These are phyloP conservation scores for Backusella tuberculispora DNA, from an alignment of 192 early-diverging fungal genomes.

Conservation along the genomic window DNA sequence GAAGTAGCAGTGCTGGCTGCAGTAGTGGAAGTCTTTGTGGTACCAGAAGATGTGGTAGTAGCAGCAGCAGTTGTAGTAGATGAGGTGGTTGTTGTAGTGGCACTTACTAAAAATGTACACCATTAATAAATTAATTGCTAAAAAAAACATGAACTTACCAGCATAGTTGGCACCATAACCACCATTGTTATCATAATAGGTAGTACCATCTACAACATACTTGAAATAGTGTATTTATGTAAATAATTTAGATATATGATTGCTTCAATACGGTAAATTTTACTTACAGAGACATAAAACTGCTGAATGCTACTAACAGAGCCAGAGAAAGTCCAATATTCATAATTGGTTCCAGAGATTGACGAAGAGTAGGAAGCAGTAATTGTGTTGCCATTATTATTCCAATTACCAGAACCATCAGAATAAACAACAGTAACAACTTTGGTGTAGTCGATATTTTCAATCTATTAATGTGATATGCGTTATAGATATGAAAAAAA, in stretches of 20 bases:
- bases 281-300: slow-evolving; percentile 36
- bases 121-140: not conserved
- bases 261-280: not conserved
- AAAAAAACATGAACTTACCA: not conserved
- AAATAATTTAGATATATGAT: not conserved
- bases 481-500: not conserved
- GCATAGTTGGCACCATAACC: slow-evolving; percentile 15
- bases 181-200: slow-evolving; percentile 45
- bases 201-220: slow-evolving; percentile 38
- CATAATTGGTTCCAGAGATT: slow-evolving; percentile 37
- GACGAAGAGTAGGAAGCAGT: slow-evolving; percentile 15
- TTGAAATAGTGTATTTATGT: not conserved
- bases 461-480: not conserved
- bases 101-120: not conserved
- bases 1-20: not conserved
- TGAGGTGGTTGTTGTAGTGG: not conserved
- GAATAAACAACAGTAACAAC: slow-evolving; percentile 24
- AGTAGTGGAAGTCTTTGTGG: not conserved
- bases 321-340: slow-evolving; percentile 31
- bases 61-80: not conserved
- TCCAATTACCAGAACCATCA: slow-evolving; percentile 22
- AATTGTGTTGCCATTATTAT: not conserved
- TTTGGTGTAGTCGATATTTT: slow-evolving; percentile 31
- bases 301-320: slow-evolving; percentile 31
- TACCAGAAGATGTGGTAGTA: not conserved